Evolutionary conservation across 2,329 filamentous ascomycete genomes (phyloP).

Genomic region (Hortaea sp.): DNA sequence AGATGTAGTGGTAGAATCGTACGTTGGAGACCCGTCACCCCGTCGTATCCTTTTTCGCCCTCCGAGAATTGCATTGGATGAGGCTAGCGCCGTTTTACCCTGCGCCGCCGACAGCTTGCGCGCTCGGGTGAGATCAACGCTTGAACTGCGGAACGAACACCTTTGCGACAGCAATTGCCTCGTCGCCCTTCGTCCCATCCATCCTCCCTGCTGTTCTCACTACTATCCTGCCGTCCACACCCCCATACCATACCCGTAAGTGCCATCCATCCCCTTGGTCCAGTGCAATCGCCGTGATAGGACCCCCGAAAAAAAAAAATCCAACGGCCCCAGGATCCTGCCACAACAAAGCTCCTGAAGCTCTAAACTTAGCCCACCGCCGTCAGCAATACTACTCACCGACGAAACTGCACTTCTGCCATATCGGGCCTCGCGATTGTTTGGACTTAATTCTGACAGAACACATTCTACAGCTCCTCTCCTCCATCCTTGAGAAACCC

Average conservation of each 20-base stretch:
- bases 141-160: no score
- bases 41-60: no score
- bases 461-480: background rate
- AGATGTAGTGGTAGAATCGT: background rate
- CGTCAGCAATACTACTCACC: background rate
- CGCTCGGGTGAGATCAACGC: slow-evolving; percentile 1
- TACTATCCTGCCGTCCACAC: no score
- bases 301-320: background rate
- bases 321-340: slow-evolving; percentile 3
- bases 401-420: background rate
- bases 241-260: background rate
- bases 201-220: no score
- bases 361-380: slow-evolving; percentile 7
- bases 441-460: background rate
- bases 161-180: no score
- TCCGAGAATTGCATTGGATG: background rate
- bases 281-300: no score
- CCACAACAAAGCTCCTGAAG: slow-evolving; percentile 4
- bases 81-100: background rate
- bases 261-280: background rate
- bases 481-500: background rate
- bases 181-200: no score
- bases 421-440: no score
- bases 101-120: no score
- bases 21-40: background rate